Conservation (phyloP, 1,284 basidiomycete genomes). For the Microbotryum scabiosae region DNA sequence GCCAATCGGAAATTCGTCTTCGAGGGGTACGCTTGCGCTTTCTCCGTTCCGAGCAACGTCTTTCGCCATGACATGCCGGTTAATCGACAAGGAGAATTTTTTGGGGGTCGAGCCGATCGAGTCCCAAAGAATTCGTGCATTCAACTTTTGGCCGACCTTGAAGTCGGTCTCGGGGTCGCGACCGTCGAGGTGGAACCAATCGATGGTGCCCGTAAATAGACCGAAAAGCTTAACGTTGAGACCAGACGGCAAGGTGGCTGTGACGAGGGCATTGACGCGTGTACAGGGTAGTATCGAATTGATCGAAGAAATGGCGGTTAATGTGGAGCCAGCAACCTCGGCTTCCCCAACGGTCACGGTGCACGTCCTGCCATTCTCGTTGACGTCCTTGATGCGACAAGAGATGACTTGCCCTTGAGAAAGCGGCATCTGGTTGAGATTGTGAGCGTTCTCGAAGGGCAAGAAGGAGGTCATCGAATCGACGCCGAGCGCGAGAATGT, state of each 20-base stretch:
- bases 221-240: slow-evolving; percentile 85
- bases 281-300: slow-evolving; percentile 78
- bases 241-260: slow-evolving; percentile 66
- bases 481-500: slow-evolving; percentile 77
- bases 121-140: slow-evolving; percentile 78
- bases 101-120: slow-evolving; percentile 53
- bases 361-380: slow-evolving; percentile 38
- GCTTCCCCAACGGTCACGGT: slow-evolving; percentile 35
- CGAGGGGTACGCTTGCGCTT: slow-evolving; percentile 40
- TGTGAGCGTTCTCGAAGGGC: slow-evolving; percentile 28
- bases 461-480: slow-evolving; percentile 43
- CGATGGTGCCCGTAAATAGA: slow-evolving; percentile 87
- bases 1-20: slow-evolving; percentile 63
- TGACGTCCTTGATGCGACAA: slow-evolving; percentile 37
- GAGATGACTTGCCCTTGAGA: slow-evolving; percentile 39
- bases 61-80: slow-evolving; percentile 62
- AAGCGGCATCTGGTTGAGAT: slow-evolving; percentile 30
- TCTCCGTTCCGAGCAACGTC: slow-evolving; percentile 23
- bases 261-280: slow-evolving; percentile 77
- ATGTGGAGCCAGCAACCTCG: slow-evolving; percentile 30
- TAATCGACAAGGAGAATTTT: slow-evolving; percentile 68
- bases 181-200: slow-evolving; percentile 64
- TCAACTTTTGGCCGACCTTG: slow-evolving; percentile 79
- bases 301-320: slow-evolving; percentile 66
- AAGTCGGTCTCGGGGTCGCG: slow-evolving; percentile 48